Base-by-base conservation (phyloP, 495 filamentous ascomycete genomes). In the Aspergillus bertholletiae region DNA sequence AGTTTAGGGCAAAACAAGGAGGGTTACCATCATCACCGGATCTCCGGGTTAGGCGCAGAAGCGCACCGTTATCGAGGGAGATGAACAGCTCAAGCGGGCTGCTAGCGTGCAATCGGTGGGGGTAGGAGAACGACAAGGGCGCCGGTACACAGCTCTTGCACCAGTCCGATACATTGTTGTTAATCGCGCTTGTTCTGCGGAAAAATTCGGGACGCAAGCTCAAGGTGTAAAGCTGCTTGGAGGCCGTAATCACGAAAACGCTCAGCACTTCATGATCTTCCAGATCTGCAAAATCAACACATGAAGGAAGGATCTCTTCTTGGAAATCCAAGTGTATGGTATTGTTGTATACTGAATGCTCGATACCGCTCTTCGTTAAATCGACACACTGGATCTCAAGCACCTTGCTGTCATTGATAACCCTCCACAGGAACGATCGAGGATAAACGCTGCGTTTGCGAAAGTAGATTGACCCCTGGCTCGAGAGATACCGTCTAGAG, bases 311-410 rank as follows among this genome's bases (percentile, higher is more conserved):
- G 44, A 99, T 88, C 7, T 80, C 67, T 37, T 82, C 77, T 21
- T 85, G 78, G 67, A 97, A 96, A 55, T 80, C 77, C 54, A 98
- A 79, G 58, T 88, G 83, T 47, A 97, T 74, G 3, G 87, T 89
- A 20, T 88, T 65, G 49, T 76, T 81, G 47, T 87, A 86, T 62
- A 91, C 87, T 59, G 83, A 79, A 45, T 77, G 70, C 26, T 82
- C 78, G 23, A 83, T 77, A 18, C 80, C 76, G 46, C 84, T 78
- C 67, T 88, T 93, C 32, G 81, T 86, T 53, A 97, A 70, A 71
- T 97, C 94, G 61, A 87, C 84, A 30, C 84, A 85, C 68, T 89
- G 87, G 49, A 98, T 77, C 66, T 92, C 90, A 49, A 98, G 77
- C 43, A 92, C 78, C 60, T 82, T 88, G 62, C 84, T 84, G 61